Base-by-base conservation (phyloP, 495 filamentous ascomycete genomes). In the Aspergillus olivimuriae region DNA sequence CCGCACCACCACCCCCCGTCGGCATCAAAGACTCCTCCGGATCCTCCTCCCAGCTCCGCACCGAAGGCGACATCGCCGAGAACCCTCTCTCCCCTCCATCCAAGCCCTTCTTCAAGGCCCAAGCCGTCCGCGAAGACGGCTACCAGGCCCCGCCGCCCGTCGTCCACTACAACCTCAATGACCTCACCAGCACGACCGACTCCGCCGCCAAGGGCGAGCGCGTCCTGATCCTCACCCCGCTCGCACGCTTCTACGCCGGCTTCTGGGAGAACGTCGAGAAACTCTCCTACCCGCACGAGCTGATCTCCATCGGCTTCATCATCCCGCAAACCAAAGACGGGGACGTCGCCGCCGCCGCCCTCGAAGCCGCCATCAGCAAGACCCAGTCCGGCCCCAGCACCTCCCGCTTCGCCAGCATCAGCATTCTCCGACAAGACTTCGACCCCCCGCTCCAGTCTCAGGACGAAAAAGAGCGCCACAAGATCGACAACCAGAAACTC, bases 301-400 rank as follows among this genome's bases (percentile, higher is more conserved):
- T 97, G 32, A 89, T 98, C 55, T 89, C 87, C 0, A 71, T 98
- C 18, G 92, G 87, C n/a, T 98, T 96, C 66, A 98, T 98, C 56
- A 78, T 94, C 20, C 94, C 92, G 7, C 90, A 91, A 60, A 92
- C 81, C 33, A 81, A 81, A 47, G 89, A 94, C 40, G 92, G 92
- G 24, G 89, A 95, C 55, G 62, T 76, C 9, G 92, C 92, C 2
- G 87, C 89, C 11, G 60, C 77, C 1, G 82, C 83, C 32, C 72
- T 98, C 11, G 91, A 98, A 63, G 82, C 80, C 31, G 83, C 87
- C 35, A 86, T 98, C 53, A 69, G 81, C 22, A 83, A 83, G 53
- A 94, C 89, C 1, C 92, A 98, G 55, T 74, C 70, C 8, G 89
- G 87, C 0, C 74, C 84, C 0, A 81, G 86, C 51, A 81, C 83